Evolutionary conservation across 345 rosid genomes (phyloP).

Genomic region (Eutrema japonicum): DNA sequence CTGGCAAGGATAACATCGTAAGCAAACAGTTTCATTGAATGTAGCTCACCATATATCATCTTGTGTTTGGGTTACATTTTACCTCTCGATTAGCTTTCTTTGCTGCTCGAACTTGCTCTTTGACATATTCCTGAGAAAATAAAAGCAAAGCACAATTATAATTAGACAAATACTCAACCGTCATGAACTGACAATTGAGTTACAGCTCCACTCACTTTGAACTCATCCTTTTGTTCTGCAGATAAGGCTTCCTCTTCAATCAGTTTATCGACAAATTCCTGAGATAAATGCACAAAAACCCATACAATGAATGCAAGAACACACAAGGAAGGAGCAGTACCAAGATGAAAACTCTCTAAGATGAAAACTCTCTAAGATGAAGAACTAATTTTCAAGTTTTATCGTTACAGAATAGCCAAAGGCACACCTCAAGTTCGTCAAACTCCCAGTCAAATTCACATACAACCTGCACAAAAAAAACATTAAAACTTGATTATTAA

Average conservation of each 20-base stretch:
- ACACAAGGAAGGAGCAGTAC: conserved; percentile 9
- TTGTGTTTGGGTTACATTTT: conserved; percentile 7
- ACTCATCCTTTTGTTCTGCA: conserved; percentile 85
- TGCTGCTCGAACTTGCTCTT: conserved; percentile 83
- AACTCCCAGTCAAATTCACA: conserved; percentile 96
- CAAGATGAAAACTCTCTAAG: not conserved
- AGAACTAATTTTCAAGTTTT: conserved; percentile 4
- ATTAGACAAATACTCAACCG: conserved; percentile 4
- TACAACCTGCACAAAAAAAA: conserved; percentile 66
- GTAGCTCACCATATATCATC: not conserved
- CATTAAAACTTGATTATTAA: not conserved
- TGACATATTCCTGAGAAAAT: conserved; percentile 67
- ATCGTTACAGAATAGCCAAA: conserved; percentile 25
- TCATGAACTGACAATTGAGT: conserved; percentile 14
- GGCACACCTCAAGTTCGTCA: conserved; percentile 80
- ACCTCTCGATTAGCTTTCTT: conserved; percentile 91
- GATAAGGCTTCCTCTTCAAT: conserved; percentile 66
- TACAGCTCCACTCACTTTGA: conserved; percentile 56
- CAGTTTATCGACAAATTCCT: conserved; percentile 76
- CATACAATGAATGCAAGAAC: conserved; percentile 20
- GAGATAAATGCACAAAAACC: conserved; percentile 28
- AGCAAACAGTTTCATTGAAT: conserved; percentile 15
- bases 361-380: not conserved
- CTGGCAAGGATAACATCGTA: conserved; percentile 45
- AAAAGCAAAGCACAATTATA: not conserved